Conservation (phyloP, 1,284 basidiomycete species). For the Amylostereum areolatum region DNA sequence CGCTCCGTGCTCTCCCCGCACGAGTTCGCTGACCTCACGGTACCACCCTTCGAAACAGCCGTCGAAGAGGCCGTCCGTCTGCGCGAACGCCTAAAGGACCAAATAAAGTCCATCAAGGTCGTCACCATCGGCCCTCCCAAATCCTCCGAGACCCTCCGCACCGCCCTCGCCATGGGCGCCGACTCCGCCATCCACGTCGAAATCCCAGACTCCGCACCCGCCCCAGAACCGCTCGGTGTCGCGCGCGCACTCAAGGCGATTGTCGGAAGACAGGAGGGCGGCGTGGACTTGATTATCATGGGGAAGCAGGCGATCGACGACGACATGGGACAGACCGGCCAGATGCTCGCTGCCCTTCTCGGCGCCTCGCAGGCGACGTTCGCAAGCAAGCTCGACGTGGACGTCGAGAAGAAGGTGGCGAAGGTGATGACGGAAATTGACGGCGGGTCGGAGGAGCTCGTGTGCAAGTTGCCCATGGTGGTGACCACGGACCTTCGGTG, state of each 20-base stretch:
- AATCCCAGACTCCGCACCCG: constrained; percentile 62
- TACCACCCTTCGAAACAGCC: constrained; percentile 43
- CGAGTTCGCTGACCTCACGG: neutral
- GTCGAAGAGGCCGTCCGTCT: constrained; percentile 96
- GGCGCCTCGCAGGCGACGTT: constrained; percentile 95
- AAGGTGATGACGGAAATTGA: constrained; percentile 90
- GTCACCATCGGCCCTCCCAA: constrained; percentile 93
- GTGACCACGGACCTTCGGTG: constrained; percentile 93
- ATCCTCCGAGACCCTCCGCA: constrained; percentile 86
- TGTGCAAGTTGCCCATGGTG: constrained; percentile 78
- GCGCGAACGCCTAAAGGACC: constrained; percentile 75
- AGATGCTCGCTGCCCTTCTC: constrained; percentile 93
- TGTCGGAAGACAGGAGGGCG: constrained; percentile 60
- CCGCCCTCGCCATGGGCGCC: constrained; percentile 97
- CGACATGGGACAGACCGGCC: constrained; percentile 94
- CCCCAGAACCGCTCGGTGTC: constrained; percentile 83
- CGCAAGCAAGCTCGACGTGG: constrained; percentile 85
- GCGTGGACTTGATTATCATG: constrained; percentile 86
- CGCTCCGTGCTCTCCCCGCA: neutral
- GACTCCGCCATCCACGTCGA: constrained; percentile 92
- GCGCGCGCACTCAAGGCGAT: constrained; percentile 81
- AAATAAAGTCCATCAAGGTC: constrained; percentile 82
- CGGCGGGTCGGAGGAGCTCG: constrained; percentile 85
- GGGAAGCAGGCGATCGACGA: constrained; percentile 99
- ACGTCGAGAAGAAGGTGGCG: constrained; percentile 63